Conservation (phyloP, 305 asterid species). For the Fraxinus velutina region DNA sequence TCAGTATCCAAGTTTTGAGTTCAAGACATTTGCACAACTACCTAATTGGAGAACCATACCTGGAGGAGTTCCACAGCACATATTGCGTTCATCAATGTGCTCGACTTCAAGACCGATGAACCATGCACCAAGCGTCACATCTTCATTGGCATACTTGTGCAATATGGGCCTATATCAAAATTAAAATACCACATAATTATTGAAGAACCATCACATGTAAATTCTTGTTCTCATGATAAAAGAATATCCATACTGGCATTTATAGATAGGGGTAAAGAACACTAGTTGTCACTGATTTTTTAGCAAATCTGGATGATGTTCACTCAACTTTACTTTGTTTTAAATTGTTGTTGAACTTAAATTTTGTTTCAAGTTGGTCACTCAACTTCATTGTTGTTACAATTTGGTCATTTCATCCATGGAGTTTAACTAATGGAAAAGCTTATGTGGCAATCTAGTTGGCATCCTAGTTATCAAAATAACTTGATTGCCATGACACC, state of each 20-base stretch:
- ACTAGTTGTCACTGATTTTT: not conserved
- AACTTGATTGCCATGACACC: not conserved
- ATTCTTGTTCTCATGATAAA: not conserved
- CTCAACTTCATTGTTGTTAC: not conserved
- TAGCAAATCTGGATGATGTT: not conserved
- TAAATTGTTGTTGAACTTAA: not conserved
- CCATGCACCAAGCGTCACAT: slow-evolving; percentile 48
- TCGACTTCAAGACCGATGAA: slow-evolving; percentile 51
- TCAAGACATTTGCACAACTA: not conserved
- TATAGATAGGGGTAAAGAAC: not conserved
- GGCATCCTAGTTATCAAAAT: not conserved
- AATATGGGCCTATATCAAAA: slow-evolving; percentile 36
- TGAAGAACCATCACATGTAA: not conserved
- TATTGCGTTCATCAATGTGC: slow-evolving; percentile 49
- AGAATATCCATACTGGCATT: not conserved
- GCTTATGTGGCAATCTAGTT: not conserved
- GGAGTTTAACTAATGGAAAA: not conserved
- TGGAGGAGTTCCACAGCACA: slow-evolving; percentile 56
- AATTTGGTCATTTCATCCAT: not conserved
- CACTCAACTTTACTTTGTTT: not conserved
- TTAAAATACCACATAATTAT: not conserved
- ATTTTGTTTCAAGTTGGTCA: not conserved
- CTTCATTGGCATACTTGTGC: slow-evolving; percentile 53
- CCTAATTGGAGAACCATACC: slow-evolving; percentile 23
- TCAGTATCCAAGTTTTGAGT: not conserved